Base-by-base conservation (phyloP, 2,329 filamentous ascomycete genomes). In the Hirsutella rhossiliensis region DNA sequence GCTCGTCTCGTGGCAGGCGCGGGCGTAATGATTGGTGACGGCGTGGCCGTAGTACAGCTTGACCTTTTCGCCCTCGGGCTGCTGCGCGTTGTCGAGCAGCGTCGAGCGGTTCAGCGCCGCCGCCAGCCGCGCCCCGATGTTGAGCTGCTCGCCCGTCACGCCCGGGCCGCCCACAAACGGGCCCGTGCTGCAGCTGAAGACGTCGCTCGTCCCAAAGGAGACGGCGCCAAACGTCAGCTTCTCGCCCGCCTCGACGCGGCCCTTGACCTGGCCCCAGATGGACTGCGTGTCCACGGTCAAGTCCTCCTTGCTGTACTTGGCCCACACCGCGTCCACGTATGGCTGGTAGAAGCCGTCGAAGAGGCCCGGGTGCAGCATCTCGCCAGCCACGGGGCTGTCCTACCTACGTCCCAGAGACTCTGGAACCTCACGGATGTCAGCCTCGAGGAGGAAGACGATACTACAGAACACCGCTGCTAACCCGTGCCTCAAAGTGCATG, bases 41-140 rank as follows among this genome's bases (percentile, higher is more conserved):
- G n/a, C n/a, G n/a, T 3, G 52, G 45, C 13, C 71, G 60, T 84
- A 84, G 56, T 80, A 83, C 9, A 55, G 58, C 6, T 55, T 56
- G 2, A 71, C 61, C 1, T 54, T 48, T 56, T 76, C 73, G 42
- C 67, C 65, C 44, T 73, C 66, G 13, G 75, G 78, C 62, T 75
- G 78, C 50, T 55, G 53, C n/a, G 58, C 43, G 52, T 73, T 64
- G 18, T 62, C 56, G 41, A 84, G 62, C 47, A 92, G 62, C 11
- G 82, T 89, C 30, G 75, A 80, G 18, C 86, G 73, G 62, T 89
- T 87, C 54, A 90, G 76, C 1, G 82, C 84, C 1, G 86, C 85
- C 0, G 82, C 75, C 13, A 92, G 64, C n/a, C 86, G 72, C 0
- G 87, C 83, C 9, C 80, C 80, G 45, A 89, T 74, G 36, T 80